Percentiles rank a stretch among this genome's conserved stretches.
phyloP scores from a whole-genome alignment of 441 rosid species.

The Adansonia gregorii region DNA sequence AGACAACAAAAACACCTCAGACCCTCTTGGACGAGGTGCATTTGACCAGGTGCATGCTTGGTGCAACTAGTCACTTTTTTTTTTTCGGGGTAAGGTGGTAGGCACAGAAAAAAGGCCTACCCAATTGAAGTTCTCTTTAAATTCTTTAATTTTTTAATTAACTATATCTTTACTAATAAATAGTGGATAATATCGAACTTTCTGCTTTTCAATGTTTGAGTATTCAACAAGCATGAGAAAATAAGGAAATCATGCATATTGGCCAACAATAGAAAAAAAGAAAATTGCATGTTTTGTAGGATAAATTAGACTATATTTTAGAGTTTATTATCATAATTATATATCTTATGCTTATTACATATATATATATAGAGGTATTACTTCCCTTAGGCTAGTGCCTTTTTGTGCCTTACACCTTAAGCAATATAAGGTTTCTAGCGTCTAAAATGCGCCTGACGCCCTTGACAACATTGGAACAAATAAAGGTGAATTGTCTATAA shows the following conservation, averaged over 20 bases:
- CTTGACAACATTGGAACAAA: not conserved
- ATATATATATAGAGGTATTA: not conserved
- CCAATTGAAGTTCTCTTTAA: not conserved
- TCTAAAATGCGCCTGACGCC: not conserved
- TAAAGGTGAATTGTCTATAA: not conserved
- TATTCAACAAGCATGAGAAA: not conserved
- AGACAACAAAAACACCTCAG: not conserved
- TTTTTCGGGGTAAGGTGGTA: not conserved
- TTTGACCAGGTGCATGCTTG: not conserved
- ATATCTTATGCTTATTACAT: not conserved
- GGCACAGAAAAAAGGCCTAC: not conserved
- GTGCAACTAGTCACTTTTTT: not conserved
- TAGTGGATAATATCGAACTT: not conserved
- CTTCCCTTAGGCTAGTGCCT: not conserved
- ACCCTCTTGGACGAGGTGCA: not conserved
- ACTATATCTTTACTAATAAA: not conserved
- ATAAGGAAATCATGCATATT: not conserved
- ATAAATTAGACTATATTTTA: not conserved
- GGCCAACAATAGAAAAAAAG: not conserved
- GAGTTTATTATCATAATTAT: not conserved
- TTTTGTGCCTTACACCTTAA: not conserved
- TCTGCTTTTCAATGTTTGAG: not conserved
- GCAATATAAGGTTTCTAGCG: not conserved
- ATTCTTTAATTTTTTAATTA: not conserved
- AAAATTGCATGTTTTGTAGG: not conserved